Conservation (phyloP, 805 yeast genomes). For the Wickerhamiella galacta region DNA sequence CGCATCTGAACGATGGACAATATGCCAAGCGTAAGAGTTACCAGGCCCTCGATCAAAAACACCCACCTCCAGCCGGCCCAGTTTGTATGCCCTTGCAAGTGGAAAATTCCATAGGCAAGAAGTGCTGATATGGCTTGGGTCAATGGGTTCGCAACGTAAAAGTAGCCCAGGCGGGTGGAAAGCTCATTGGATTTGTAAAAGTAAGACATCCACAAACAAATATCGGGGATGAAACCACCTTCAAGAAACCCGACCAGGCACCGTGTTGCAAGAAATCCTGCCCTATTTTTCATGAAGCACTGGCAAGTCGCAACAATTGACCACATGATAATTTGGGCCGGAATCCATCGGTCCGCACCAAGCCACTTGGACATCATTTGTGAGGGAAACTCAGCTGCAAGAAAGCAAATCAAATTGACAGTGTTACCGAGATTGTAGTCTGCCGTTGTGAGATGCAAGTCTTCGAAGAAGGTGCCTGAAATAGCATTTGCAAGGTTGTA, state of each 20-base stretch:
- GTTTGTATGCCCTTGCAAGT: constrained; percentile 29
- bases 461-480: constrained; percentile 36
- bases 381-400: constrained; percentile 46
- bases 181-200: constrained; percentile 43
- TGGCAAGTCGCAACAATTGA: constrained; percentile 38
- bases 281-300: constrained; percentile 25
- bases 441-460: constrained; percentile 34
- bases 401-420: constrained; percentile 34
- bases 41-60: constrained; percentile 40
- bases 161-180: constrained; percentile 36
- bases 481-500: constrained; percentile 38
- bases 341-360: constrained; percentile 50
- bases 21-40: constrained; percentile 36
- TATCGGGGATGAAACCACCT: constrained; percentile 50
- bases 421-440: constrained; percentile 43
- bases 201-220: constrained; percentile 43
- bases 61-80: constrained; percentile 46
- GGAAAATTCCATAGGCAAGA: constrained; percentile 34
- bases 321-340: constrained; percentile 40
- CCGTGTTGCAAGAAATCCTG: constrained; percentile 33
- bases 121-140: constrained; percentile 29
- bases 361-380: constrained; percentile 45
- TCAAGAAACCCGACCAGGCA: constrained; percentile 38
- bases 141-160: constrained; percentile 36
- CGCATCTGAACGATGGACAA: constrained; percentile 31